A percentile compares a stretch with the other conserved stretches of the same genome.
Evolutionary conservation across 75 land plant species (phyloP).

Genomic region (Larix kaempferi): DNA sequence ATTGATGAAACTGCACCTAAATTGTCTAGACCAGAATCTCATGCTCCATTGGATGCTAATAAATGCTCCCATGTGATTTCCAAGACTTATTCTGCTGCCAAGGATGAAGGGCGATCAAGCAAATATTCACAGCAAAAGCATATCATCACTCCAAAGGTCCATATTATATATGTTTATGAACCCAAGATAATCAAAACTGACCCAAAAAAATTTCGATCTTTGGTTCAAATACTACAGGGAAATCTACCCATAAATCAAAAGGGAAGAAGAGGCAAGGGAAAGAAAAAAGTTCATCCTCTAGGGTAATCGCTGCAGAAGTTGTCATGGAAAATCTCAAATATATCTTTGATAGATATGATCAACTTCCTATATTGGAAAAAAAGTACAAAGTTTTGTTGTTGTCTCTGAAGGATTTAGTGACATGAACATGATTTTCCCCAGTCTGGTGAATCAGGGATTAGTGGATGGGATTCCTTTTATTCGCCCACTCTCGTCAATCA

Average conservation of each 20-base stretch:
- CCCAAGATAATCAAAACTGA: constrained; percentile 39
- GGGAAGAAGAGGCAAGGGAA: not conserved
- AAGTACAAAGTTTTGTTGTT: too few species aligned
- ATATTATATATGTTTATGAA: constrained; percentile 23
- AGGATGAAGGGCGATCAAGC: not conserved
- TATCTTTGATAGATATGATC: too few species aligned
- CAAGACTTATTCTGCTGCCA: not conserved
- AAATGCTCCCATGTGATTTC: constrained; percentile 3
- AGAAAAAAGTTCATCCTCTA: too few species aligned
- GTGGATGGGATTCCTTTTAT: too few species aligned
- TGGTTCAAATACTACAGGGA: constrained; percentile 40
- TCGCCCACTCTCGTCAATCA: too few species aligned
- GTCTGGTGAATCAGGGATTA: too few species aligned
- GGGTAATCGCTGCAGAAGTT: too few species aligned
- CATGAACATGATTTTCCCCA: not conserved
- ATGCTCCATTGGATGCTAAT: not conserved
- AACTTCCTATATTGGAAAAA: too few species aligned
- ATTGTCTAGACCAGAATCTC: not conserved
- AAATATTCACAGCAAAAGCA: not conserved
- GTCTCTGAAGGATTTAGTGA: not conserved
- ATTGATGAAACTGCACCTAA: not conserved
- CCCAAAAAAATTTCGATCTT: constrained; percentile 28
- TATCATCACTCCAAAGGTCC: constrained; percentile 10
- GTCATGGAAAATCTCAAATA: not conserved
- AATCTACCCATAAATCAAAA: constrained; percentile 4